These are phyloP conservation scores for Cymbopogon flexuosus DNA, from an alignment of 202 grass and related monocot genomes.

Conservation along the genomic window DNA sequence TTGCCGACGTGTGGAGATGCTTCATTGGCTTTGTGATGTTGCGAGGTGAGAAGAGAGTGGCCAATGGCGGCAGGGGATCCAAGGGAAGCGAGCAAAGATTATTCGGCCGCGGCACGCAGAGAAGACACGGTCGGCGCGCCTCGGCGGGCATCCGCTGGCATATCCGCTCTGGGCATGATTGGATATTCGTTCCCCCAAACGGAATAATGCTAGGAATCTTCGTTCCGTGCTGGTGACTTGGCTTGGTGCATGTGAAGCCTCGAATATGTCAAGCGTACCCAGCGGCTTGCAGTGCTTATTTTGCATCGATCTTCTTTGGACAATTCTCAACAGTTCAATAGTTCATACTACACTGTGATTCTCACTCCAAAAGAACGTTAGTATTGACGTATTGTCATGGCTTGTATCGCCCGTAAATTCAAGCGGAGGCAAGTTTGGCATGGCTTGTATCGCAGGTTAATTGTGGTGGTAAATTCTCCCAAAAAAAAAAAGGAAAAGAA, in stretches of 20 bases:
- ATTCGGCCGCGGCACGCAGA: background rate
- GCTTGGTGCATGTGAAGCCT: background rate
- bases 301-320: background rate
- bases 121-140: background rate
- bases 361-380: too few relatives aligned
- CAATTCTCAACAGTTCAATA: background rate
- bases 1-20: background rate
- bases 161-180: background rate
- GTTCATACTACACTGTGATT: rapidly evolving
- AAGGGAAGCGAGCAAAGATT: background rate
- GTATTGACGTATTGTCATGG: too few relatives aligned
- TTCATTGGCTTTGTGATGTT: background rate
- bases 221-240: background rate
- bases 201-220: background rate
- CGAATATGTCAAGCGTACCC: conserved; percentile 1
- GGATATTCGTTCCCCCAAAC: background rate
- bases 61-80: background rate
- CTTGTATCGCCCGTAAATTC: background rate
- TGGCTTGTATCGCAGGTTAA: too few relatives aligned
- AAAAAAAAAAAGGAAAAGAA: background rate
- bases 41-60: background rate
- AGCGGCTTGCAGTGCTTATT: background rate
- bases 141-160: background rate
- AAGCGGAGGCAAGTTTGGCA: background rate
- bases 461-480: too few relatives aligned